Evolutionary conservation across 176 grass and related monocot species (phyloP).

Genomic region (Poa annua): DNA sequence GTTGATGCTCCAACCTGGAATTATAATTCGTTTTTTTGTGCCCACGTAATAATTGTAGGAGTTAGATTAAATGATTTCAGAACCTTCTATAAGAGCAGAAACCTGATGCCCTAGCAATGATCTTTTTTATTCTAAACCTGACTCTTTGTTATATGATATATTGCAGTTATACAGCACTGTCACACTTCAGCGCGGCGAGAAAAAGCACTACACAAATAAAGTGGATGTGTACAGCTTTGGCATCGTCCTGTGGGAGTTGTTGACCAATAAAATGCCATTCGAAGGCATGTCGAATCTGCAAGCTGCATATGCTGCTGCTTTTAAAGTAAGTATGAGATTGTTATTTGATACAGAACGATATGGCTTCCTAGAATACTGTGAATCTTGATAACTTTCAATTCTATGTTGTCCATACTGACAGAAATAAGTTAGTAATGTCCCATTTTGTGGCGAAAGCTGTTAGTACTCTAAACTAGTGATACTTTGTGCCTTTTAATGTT

Average conservation of each 20-base stretch:
- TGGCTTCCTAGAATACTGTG: neutral
- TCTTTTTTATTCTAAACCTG: constrained; percentile 31
- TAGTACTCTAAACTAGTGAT: constrained; percentile 18
- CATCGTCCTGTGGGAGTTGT: constrained; percentile 93
- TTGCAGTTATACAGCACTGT: constrained; percentile 97
- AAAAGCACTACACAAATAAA: constrained; percentile 99
- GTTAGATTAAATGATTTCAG: constrained; percentile 6
- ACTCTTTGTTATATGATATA: constrained; percentile 21
- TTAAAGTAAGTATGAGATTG: constrained; percentile 62
- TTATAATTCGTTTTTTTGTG: neutral
- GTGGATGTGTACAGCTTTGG: constrained; percentile 99
- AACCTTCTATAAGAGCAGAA: constrained; percentile 4
- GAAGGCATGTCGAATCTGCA: constrained; percentile 99
- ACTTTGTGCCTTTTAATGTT: constrained; percentile 1
- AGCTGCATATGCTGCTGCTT: constrained; percentile 98
- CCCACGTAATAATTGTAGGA: neutral
- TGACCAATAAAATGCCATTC: constrained; percentile 98
- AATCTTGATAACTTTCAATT: neutral
- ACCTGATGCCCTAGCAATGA: constrained; percentile 2
- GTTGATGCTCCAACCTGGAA: neutral
- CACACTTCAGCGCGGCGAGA: constrained; percentile 89
- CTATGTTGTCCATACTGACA: neutral
- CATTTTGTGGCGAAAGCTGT: constrained; percentile 33
- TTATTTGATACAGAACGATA: constrained; percentile 16
- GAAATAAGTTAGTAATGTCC: constrained; percentile 25